A percentile compares a stretch with the other conserved stretches of the same genome.
Conservation (phyloP, 805 yeast genomes). For the Barnettozyma salicaria region DNA sequence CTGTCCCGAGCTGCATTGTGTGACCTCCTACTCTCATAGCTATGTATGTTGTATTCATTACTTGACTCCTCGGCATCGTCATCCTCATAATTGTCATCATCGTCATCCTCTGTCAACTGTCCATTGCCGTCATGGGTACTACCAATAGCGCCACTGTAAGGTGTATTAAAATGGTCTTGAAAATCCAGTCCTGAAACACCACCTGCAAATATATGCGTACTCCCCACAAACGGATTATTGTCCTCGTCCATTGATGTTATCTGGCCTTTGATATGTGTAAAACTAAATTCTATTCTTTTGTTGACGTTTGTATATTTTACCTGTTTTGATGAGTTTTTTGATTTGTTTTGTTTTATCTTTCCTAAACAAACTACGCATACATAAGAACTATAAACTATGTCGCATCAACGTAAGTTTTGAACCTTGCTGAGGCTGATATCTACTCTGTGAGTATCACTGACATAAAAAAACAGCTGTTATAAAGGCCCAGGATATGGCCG, state of each 20-base stretch:
- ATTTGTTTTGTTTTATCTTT: too few species aligned
- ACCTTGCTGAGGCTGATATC: neutral
- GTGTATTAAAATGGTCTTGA: constrained; percentile 1
- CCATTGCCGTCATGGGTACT: neutral
- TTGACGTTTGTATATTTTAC: too few species aligned
- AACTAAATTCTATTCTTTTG: too few species aligned
- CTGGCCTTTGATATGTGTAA: too few species aligned
- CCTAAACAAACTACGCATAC: too few species aligned
- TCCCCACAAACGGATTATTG: constrained; percentile 30
- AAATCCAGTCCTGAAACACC: constrained; percentile 11
- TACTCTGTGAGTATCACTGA: neutral
- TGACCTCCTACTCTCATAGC: too few species aligned
- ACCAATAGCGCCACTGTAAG: neutral
- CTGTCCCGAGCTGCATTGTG: too few species aligned
- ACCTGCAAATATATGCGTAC: constrained; percentile 24
- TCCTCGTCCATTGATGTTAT: constrained; percentile 22
- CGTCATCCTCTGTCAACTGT: neutral
- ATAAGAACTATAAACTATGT: too few species aligned
- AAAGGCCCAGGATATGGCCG: constrained; percentile 28
- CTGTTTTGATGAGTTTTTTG: too few species aligned
- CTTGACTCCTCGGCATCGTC: neutral
- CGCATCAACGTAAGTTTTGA: neutral
- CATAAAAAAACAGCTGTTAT: constrained; percentile 16
- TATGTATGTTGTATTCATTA: too few species aligned
- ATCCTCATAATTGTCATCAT: constrained; percentile 2